Evolutionary conservation across 2,329 filamentous ascomycete species (phyloP).

Genomic region (Aspergillus sp.): DNA sequence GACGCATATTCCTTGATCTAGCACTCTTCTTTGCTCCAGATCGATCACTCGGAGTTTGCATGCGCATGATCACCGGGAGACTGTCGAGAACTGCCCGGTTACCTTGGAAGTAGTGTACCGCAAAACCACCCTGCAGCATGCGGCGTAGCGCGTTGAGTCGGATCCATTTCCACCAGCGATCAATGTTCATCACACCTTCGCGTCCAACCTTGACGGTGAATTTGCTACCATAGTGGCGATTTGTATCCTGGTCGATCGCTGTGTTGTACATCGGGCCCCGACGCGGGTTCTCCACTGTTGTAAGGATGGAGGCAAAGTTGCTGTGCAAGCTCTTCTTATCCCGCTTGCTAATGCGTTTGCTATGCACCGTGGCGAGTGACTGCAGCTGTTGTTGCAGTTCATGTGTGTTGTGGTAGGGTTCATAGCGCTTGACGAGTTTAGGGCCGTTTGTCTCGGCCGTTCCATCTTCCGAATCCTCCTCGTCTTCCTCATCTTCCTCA

Average conservation of each 20-base stretch:
- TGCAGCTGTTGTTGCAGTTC: constrained; percentile 57
- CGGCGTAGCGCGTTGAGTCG: constrained; percentile 58
- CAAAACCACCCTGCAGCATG: constrained; percentile 57
- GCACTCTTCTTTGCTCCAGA: constrained; percentile 21
- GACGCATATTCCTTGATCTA: constrained; percentile 21
- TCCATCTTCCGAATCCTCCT: constrained; percentile 27
- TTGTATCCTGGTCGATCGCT: constrained; percentile 57
- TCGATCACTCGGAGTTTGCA: constrained; percentile 19
- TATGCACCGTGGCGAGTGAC: constrained; percentile 56
- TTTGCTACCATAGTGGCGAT: constrained; percentile 57
- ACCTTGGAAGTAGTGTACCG: constrained; percentile 56
- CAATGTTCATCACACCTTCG: constrained; percentile 58
- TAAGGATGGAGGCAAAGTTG: constrained; percentile 62
- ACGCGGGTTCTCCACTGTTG: constrained; percentile 62
- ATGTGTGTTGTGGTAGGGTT: constrained; percentile 60
- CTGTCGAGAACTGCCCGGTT: constrained; percentile 59
- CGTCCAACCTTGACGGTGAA: constrained; percentile 56
- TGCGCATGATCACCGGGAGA: constrained; percentile 45
- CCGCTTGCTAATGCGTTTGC: constrained; percentile 60
- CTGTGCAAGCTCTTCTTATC: constrained; percentile 63
- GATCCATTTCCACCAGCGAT: constrained; percentile 70
- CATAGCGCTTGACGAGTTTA: constrained; percentile 59
- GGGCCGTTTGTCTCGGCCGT: constrained; percentile 35
- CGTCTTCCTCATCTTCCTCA: constrained; percentile 37
- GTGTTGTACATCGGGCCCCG: constrained; percentile 63